Evolutionary conservation across 1,284 basidiomycete species (phyloP).

Genomic region (Boletellus sp.): DNA sequence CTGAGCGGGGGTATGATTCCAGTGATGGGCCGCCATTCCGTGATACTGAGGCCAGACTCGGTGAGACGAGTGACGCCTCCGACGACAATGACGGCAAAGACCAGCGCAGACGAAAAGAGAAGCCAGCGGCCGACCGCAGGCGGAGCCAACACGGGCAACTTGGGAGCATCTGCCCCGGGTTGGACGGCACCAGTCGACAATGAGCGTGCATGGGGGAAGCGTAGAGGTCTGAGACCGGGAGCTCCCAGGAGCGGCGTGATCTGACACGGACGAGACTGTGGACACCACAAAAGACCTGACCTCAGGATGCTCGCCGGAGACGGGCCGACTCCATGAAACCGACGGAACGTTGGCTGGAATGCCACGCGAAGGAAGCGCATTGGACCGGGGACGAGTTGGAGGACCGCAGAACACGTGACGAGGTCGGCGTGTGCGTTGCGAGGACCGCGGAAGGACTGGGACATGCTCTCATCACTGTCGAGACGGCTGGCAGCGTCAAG

Average conservation of each 20-base stretch:
- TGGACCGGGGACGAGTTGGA: not conserved
- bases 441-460: not conserved
- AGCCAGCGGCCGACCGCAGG: constrained; percentile 83
- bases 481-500: constrained; percentile 24
- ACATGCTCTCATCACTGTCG: constrained; percentile 25
- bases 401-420: constrained; percentile 18
- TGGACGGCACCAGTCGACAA: constrained; percentile 39
- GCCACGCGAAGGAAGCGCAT: constrained; percentile 25
- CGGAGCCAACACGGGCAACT: constrained; percentile 61
- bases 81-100: constrained; percentile 91
- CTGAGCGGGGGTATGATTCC: constrained; percentile 85
- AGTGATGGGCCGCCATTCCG: constrained; percentile 95
- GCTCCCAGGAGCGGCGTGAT: constrained; percentile 2
- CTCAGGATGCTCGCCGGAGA: constrained; percentile 5
- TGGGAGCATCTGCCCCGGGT: constrained; percentile 23
- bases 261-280: constrained; percentile 1
- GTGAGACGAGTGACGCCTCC: constrained; percentile 96
- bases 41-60: constrained; percentile 96
- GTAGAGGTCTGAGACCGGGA: constrained; percentile 11
- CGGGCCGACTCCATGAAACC: constrained; percentile 6
- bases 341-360: constrained; percentile 16
- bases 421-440: too few species aligned
- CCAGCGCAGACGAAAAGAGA: constrained; percentile 76
- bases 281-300: constrained; percentile 10
- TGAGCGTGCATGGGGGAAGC: constrained; percentile 36